Base-by-base conservation (phyloP, 2,329 filamentous ascomycete genomes). In the Aureobasidium uvarum region DNA sequence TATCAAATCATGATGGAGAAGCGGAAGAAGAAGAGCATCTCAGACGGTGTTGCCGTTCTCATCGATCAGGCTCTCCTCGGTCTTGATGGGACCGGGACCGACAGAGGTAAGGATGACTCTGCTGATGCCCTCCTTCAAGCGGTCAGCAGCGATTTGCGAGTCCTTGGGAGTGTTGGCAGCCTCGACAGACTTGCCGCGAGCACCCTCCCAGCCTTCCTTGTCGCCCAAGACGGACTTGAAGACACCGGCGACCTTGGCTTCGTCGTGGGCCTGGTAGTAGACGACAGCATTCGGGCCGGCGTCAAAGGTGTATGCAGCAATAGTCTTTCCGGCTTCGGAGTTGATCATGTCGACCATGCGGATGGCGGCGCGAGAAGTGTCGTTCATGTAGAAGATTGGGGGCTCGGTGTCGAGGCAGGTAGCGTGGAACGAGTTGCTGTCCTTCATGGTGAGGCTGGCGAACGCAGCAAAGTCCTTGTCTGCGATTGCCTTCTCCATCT, bases 341-440 rank as follows among this genome's bases (percentile, higher is more conserved):
- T 99, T 99, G 80, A 98, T 91, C 71, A 88, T 85, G 80, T 99
- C 92, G 36, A 97, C 93, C 18, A 92, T 87, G 62, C 91, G 85
- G 67, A 99, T 91, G 6, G 94, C 92, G 1, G 94, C 92, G 43
- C 90, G 84, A 23, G 89, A 94, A 18, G 94, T 88, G 75, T 99
- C 95, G 79, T 97, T 99, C 84, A 99, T 88, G 83, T 99, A 99
- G 79, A 96, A 97, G 75, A 99, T 99, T 20, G 96, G 95, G 51
- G 96, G 95, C 79, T 92, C 92, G 1, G 95, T 98, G 76, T 99
- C 95, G 71, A 96, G 82, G 77, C 95, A 98, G 66, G 89, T 92
- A 43, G 95, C 91, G 78, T 99, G 95, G 86, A 99, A 99, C 67
- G 88, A 91, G 81, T 99, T 99, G 75, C 90, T 96, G 76, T 99